Percentiles rank a stretch among this genome's conserved stretches.
Conservation (phyloP, 2,329 filamentous ascomycete genomes). For the Cyphellophora europaea region DNA sequence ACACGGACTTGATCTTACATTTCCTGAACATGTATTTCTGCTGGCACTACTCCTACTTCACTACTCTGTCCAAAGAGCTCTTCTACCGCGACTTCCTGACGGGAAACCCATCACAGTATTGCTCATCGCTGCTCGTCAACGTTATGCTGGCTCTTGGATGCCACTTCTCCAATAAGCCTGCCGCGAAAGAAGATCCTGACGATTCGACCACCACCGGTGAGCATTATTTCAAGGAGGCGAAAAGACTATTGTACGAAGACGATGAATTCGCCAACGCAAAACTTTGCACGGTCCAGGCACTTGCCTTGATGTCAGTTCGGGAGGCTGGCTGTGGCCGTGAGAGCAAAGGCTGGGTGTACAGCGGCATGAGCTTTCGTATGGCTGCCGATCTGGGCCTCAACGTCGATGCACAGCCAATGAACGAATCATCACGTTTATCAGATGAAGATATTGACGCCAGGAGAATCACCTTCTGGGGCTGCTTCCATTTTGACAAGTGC, state of each 20-base stretch:
- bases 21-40: slow-evolving; percentile 96
- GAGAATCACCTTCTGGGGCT: slow-evolving; percentile 92
- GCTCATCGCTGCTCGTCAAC: slow-evolving; percentile 83
- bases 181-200: slow-evolving; percentile 59
- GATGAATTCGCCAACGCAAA: slow-evolving; percentile 87
- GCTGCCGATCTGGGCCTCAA: slow-evolving; percentile 89
- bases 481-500: slow-evolving; percentile 96
- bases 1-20: slow-evolving; percentile 70
- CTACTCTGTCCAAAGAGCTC: slow-evolving; percentile 72
- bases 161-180: slow-evolving; percentile 74
- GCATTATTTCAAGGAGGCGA: slow-evolving; percentile 92
- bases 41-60: slow-evolving; percentile 97
- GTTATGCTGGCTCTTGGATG: slow-evolving; percentile 88
- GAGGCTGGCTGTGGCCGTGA: slow-evolving; percentile 92
- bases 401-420: slow-evolving; percentile 63
- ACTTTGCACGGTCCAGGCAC: slow-evolving; percentile 82
- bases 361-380: slow-evolving; percentile 97
- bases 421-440: slow-evolving; percentile 51
- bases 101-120: slow-evolving; percentile 65
- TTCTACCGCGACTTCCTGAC: slow-evolving; percentile 79
- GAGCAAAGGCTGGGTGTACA: slow-evolving; percentile 96
- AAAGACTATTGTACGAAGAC: slow-evolving; percentile 77
- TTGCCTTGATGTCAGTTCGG: slow-evolving; percentile 90
- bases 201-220: slow-evolving; percentile 84
- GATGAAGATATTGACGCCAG: slow-evolving; percentile 84